phyloP scores from a whole-genome alignment of 495 filamentous ascomycete genomes.

The Bryoglossum gracile region DNA sequence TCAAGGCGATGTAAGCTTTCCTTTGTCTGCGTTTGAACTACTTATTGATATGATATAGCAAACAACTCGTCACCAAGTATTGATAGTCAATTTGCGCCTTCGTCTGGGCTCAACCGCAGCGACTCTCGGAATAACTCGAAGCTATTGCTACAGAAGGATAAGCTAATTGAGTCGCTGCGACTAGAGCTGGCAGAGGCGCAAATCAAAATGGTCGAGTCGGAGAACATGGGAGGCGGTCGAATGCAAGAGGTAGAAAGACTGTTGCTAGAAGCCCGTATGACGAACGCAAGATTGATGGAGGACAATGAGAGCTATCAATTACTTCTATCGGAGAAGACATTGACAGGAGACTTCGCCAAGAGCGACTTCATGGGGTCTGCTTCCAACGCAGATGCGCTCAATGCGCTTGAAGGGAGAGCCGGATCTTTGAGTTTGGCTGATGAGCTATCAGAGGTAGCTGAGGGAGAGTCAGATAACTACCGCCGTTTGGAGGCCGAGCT shows the following conservation, averaged over 20 bases:
- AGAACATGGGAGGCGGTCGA: conserved; percentile 80
- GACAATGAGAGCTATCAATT: conserved; percentile 98
- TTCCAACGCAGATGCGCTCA: conserved; percentile 48
- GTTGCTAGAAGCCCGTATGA: conserved; percentile 83
- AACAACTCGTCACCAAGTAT: conserved; percentile 31
- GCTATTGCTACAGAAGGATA: conserved; percentile 87
- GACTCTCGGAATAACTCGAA: conserved; percentile 81
- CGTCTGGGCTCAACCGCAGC: conserved; percentile 69
- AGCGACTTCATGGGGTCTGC: conserved; percentile 62
- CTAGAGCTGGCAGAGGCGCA: conserved; percentile 91
- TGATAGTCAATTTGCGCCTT: conserved; percentile 78
- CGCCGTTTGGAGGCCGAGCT: conserved; percentile 71
- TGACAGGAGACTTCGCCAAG: conserved; percentile 87
- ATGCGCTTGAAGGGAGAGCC: conserved; percentile 45
- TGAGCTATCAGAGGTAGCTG: conserved; percentile 66
- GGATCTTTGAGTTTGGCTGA: conserved; percentile 67
- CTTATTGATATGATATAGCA: conserved; percentile 21
- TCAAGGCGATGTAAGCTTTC: conserved; percentile 61
- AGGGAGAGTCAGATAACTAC: conserved; percentile 48
- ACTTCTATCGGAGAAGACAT: conserved; percentile 82
- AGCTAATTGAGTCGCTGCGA: conserved; percentile 83
- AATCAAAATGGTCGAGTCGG: conserved; percentile 90
- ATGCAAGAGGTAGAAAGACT: conserved; percentile 81
- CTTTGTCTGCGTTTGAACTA: conserved; percentile 27
- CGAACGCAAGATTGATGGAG: conserved; percentile 92